A percentile compares a stretch with the other conserved stretches of the same genome.
These are phyloP conservation scores for Vitis hybrid DNA, from an alignment of 177 flowering plant genomes.

Conservation along the genomic window DNA sequence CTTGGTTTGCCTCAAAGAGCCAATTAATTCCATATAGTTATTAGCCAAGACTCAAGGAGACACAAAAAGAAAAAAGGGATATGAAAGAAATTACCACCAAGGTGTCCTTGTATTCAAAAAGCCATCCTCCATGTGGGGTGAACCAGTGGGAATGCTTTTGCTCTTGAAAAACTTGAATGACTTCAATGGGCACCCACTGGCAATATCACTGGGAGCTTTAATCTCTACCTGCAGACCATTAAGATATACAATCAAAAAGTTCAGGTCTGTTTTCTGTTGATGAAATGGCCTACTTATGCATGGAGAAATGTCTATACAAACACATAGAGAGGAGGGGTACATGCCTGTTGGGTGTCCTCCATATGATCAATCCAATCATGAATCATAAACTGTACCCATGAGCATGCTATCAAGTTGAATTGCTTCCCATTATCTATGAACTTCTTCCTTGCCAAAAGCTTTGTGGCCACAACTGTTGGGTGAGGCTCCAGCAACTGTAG, in stretches of 20 bases:
- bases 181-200: slow-evolving; percentile 38
- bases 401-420: slow-evolving; percentile 52
- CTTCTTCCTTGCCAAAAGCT: slow-evolving; percentile 44
- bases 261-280: not conserved
- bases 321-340: too few species aligned
- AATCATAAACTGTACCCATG: slow-evolving; percentile 66
- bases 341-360: slow-evolving; percentile 52
- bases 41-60: too few species aligned
- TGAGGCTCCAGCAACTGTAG: slow-evolving; percentile 49
- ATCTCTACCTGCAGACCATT: slow-evolving; percentile 36
- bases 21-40: too few species aligned
- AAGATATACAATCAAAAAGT: not conserved
- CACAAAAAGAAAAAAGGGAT: too few species aligned
- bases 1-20: too few species aligned
- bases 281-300: too few species aligned
- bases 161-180: slow-evolving; percentile 41
- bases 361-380: slow-evolving; percentile 64
- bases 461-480: slow-evolving; percentile 46
- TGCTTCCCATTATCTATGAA: slow-evolving; percentile 45
- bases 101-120: slow-evolving; percentile 44
- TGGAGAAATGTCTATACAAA: not conserved
- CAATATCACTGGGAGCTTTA: slow-evolving; percentile 34
- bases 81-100: slow-evolving; percentile 35
- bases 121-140: slow-evolving; percentile 19
- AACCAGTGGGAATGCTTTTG: slow-evolving; percentile 29